Evolutionary conservation across 129 eudicot species (phyloP), one percentile per base, ranked within the genome.

Genomic region (Pittosporum tobira): DNA sequence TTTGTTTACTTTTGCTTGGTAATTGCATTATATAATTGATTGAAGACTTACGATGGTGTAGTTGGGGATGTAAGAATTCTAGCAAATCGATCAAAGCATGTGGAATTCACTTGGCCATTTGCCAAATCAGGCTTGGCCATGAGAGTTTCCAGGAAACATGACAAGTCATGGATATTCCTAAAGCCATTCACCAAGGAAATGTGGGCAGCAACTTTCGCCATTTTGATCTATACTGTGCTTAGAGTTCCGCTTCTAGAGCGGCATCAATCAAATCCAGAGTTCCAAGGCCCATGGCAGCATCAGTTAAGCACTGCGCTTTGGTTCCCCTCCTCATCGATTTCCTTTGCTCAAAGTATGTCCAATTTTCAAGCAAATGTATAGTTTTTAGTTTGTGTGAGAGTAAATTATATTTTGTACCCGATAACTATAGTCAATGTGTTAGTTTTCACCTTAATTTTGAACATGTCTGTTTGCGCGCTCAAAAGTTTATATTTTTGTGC

Each of bases 101-200:
- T 72, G 24, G 88, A 81, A 19, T 81, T 81, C 70, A 81, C 84
- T 0, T 76, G 71, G 24, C 84, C 88, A 2, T 81, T 47, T 69
- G 67, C 73, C 0, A 76, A 77, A 36, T 77, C 84, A 22, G 88
- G 88, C 22, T 67, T 81, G 73, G 62, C 81, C 28, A 61, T 81
- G 81, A 29, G 77, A 19, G 53, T 46, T 63, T 16, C 40, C 19
- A 30, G 51, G 51, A 22, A n/a, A n/a, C 31, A 18, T 6, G 25
- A 30, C 11, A 22, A 55, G 8, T 55, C 60, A 16, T 55, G 43
- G 60, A 30, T 55, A 55, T 81, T 81, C 57, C n/a, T 77, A 59
- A 71, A 74, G 74, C 81, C 88, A 26, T 81, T 81, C 57, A 71
- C 84, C 5, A 2, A 30, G 27, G 57, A 46, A 72, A 70, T 77